Conservation (phyloP, 2,329 filamentous ascomycete species). For the Nemania sp. region DNA sequence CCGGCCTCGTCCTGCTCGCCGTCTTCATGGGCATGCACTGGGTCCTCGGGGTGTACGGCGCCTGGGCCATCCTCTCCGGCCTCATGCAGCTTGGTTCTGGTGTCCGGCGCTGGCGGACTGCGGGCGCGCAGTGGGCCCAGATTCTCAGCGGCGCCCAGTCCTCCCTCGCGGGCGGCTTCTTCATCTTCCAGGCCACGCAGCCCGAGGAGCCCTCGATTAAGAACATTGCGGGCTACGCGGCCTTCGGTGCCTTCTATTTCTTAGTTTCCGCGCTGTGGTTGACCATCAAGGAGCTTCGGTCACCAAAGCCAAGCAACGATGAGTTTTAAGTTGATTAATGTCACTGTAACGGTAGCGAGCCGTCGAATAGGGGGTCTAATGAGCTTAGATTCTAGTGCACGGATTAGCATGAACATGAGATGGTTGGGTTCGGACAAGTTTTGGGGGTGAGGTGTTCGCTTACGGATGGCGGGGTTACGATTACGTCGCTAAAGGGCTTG, state of each 20-base stretch:
- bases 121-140: conserved; percentile 38
- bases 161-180: conserved; percentile 35
- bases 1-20: conserved; percentile 30
- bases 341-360: neutral
- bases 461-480: too few relatives aligned
- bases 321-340: conserved; percentile 28
- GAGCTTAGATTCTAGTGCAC: neutral
- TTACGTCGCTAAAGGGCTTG: too few relatives aligned
- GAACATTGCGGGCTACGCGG: conserved; percentile 37
- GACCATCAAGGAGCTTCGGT: conserved; percentile 36
- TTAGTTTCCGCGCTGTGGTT: conserved; percentile 38
- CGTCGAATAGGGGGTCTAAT: neutral
- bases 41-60: conserved; percentile 40
- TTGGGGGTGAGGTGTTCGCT: neutral
- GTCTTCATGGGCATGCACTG: conserved; percentile 38
- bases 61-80: conserved; percentile 39
- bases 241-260: conserved; percentile 40
- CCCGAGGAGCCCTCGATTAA: conserved; percentile 34
- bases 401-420: too few relatives aligned
- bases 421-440: neutral
- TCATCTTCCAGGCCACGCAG: conserved; percentile 39
- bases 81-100: conserved; percentile 38
- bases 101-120: conserved; percentile 35
- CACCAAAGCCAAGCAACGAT: conserved; percentile 30
- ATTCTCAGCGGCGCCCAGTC: conserved; percentile 39